Evolutionary conservation across 768 basidiomycete genomes (phyloP).

Genomic region (Ephemerocybe angulata): DNA sequence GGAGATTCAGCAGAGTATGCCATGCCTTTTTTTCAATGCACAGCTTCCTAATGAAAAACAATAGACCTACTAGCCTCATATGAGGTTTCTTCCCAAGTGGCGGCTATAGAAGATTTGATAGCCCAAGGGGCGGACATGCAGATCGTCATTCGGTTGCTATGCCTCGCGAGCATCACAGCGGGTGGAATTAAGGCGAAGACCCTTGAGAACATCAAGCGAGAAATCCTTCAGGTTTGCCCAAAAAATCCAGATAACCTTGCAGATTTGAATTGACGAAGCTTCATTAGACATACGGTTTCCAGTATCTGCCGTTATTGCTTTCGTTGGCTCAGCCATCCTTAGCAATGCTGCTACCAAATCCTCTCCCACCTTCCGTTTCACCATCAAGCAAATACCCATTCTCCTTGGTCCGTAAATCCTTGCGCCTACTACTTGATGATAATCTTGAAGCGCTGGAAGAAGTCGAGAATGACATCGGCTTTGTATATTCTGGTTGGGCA

Average conservation of each 20-base stretch:
- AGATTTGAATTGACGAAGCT: constrained; percentile 27
- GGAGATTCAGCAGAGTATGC: constrained; percentile 92
- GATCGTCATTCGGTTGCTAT: constrained; percentile 72
- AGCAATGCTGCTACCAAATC: constrained; percentile 62
- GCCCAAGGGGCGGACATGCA: constrained; percentile 83
- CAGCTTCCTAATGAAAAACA: constrained; percentile 2
- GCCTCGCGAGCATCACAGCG: constrained; percentile 78
- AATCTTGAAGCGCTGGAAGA: constrained; percentile 71
- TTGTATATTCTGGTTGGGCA: constrained; percentile 95
- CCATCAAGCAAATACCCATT: constrained; percentile 66
- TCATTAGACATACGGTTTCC: constrained; percentile 70
- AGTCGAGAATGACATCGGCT: constrained; percentile 91
- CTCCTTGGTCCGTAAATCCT: constrained; percentile 66
- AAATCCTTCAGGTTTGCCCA: constrained; percentile 70
- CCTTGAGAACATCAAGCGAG: constrained; percentile 86
- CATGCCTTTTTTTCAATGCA: background rate
- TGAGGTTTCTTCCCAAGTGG: constrained; percentile 73
- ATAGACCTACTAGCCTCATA: constrained; percentile 93
- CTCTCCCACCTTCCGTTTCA: constrained; percentile 51
- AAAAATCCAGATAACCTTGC: constrained; percentile 8
- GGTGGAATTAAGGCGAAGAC: constrained; percentile 86
- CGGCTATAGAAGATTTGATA: constrained; percentile 88
- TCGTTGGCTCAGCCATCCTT: constrained; percentile 66
- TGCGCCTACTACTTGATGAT: constrained; percentile 92
- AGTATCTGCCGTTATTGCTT: constrained; percentile 63